phyloP scores from a whole-genome alignment of 2,329 filamentous ascomycete genomes.

The Trichoderma oligosporum region DNA sequence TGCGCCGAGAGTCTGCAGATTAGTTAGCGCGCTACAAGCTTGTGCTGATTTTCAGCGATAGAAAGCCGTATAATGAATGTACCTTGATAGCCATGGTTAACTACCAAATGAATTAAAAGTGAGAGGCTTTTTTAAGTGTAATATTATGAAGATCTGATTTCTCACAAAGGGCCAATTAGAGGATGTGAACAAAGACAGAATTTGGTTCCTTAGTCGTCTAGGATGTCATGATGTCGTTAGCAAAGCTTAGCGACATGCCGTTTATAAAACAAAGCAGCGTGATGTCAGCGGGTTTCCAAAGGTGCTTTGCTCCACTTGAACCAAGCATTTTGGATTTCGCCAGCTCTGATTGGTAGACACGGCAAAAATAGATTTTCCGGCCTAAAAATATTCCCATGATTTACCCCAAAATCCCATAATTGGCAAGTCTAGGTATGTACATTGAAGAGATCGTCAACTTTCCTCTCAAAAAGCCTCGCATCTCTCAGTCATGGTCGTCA shows the following conservation, averaged over 20 bases:
- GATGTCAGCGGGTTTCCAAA: constrained; percentile 16
- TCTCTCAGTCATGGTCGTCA: constrained; percentile 69
- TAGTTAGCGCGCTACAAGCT: constrained; percentile 9
- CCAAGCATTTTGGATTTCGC: background rate
- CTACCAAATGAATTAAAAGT: too few species aligned
- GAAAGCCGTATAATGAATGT: background rate
- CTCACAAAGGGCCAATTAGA: background rate
- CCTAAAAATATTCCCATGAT: constrained; percentile 24
- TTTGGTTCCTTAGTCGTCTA: background rate
- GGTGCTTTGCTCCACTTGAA: background rate
- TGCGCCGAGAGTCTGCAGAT: constrained; percentile 70
- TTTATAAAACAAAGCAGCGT: constrained; percentile 1
- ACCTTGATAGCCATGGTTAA: constrained; percentile 14
- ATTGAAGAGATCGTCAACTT: too few species aligned
- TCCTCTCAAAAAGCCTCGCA: background rate
- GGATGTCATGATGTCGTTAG: constrained; percentile 18
- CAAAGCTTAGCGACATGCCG: background rate
- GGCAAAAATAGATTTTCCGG: constrained; percentile 37
- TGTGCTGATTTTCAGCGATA: background rate
- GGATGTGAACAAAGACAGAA: background rate
- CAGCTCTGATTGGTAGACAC: constrained; percentile 32
- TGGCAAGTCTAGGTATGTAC: too few species aligned
- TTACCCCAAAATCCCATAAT: background rate
- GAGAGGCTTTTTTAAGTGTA: background rate
- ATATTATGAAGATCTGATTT: background rate